phyloP scores from a whole-genome alignment of 148 eudicot genomes.

The Chenopodium quinoa region DNA sequence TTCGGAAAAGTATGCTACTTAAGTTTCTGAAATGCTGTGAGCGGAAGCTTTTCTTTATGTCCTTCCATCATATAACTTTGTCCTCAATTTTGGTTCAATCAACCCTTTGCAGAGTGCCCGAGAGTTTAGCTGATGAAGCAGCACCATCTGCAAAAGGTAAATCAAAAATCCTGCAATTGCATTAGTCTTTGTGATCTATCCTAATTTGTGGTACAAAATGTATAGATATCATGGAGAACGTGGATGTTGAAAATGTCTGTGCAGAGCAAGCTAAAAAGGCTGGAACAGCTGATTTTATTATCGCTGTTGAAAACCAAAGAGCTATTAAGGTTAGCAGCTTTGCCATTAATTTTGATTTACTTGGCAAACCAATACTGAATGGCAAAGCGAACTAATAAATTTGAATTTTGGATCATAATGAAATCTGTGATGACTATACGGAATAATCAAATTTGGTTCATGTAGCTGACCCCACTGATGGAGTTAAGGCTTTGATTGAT shows the following conservation, averaged over 20 bases:
- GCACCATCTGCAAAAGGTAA: constrained; percentile 30
- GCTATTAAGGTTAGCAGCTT: constrained; percentile 61
- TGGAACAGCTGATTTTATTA: constrained; percentile 57
- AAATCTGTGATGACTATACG: too few species aligned
- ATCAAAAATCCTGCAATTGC: not conserved
- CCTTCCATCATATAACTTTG: constrained; percentile 9
- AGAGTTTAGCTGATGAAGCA: constrained; percentile 15
- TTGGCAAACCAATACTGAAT: not conserved
- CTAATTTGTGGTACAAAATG: not conserved
- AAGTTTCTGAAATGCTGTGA: constrained; percentile 18
- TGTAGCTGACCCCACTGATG: too few species aligned
- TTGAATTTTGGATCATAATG: not conserved
- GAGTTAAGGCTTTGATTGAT: too few species aligned
- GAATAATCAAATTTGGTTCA: too few species aligned
- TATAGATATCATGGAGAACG: constrained; percentile 29
- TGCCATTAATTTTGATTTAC: not conserved
- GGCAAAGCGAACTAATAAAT: not conserved
- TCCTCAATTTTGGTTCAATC: constrained; percentile 19
- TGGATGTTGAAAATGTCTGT: constrained; percentile 29
- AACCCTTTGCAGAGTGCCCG: constrained; percentile 35
- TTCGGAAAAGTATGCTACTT: constrained; percentile 31
- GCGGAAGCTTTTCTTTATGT: constrained; percentile 19
- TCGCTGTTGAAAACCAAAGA: constrained; percentile 66
- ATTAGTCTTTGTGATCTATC: not conserved
- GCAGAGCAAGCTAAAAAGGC: constrained; percentile 31